Evolutionary conservation across 1,139 yeast genomes (phyloP).

Genomic region (Debaryomycetaceae sp.): DNA sequence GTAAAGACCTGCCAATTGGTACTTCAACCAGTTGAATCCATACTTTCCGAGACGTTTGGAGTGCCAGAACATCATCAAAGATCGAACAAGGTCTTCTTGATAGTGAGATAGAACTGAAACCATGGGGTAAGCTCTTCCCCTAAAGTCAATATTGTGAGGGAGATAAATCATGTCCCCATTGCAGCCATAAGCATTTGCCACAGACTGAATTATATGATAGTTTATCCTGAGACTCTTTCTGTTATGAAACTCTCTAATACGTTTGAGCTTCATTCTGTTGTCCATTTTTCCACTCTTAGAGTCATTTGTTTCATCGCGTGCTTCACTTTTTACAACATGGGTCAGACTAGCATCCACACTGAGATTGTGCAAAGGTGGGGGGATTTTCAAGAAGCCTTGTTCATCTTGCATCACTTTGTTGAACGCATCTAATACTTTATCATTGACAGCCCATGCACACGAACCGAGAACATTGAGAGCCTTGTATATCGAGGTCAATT

Average conservation of each 20-base stretch:
- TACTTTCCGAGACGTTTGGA: conserved; percentile 30
- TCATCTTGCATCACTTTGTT: conserved; percentile 17
- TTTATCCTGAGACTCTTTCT: conserved; percentile 18
- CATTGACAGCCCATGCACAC: conserved; percentile 37
- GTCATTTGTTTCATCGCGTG: neutral
- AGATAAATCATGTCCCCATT: conserved; percentile 39
- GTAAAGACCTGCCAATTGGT: conserved; percentile 37
- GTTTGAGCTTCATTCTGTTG: conserved; percentile 3
- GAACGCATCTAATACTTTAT: conserved; percentile 20
- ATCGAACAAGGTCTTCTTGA: conserved; percentile 33
- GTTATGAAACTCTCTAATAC: conserved; percentile 12
- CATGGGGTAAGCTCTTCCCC: conserved; percentile 50
- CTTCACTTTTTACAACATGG: neutral
- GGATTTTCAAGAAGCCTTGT: conserved; percentile 29
- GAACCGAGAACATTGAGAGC: conserved; percentile 28
- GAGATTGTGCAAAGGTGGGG: conserved; percentile 14
- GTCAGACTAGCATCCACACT: neutral
- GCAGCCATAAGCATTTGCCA: conserved; percentile 25
- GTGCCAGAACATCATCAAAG: conserved; percentile 38
- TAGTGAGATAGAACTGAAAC: conserved; percentile 36
- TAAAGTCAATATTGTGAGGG: conserved; percentile 45
- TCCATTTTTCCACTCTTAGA: neutral
- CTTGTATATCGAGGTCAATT: conserved; percentile 27
- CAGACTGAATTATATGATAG: conserved; percentile 16
- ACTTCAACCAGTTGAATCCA: conserved; percentile 40